Base-by-base conservation (phyloP, 2,329 filamentous ascomycete species). In the Fusarium sp. region DNA sequence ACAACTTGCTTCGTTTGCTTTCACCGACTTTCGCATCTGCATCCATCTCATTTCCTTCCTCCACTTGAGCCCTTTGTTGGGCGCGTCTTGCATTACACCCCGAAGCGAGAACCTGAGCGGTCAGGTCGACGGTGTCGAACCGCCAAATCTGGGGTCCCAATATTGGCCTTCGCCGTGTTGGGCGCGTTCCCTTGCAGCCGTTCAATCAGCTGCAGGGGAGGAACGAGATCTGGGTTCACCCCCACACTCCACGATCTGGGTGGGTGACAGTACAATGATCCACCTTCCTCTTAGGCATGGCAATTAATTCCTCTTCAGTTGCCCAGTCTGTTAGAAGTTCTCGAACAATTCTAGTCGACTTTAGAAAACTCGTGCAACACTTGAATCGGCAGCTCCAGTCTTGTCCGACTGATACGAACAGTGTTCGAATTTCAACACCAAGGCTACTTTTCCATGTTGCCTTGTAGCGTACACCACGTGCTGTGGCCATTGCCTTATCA, bases 161-260 rank as follows among this genome's bases (percentile, higher is more conserved):
- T 64, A 50, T 35, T 41, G 69, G 20, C 62, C 64, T 65, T 76
- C 60, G 50, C 60, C 56, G 72, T 50, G 69, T 67, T 39, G 24
- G 61, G 63, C 52, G 59, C 59, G 54, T 65, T 74, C 69, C 68
- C 67, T 65, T 70, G 63, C 74, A 76, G 69, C 63, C 59, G 57
- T 68, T 74, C 65, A 68, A 71, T 68, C 69, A 67, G 63, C 68
- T 69, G 66, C 76, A 78, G 68, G 75, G 68, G 71, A 60, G 29
- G 35, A 58, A 57, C 62, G 56, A 68, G 72, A 77, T 76, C 75
- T 76, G 33, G 41, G 50, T 69, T 74, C 65, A 69, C 75, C 50
- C 73, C 76, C 76, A 69, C 76, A 75, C 73, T 69, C 57, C 64
- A 50, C 68, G 73, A 76, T 74, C 74, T 73, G 41, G 48, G 64